phyloP scores from a whole-genome alignment of 2,329 filamentous ascomycete genomes.

The Ophiostoma sp. region DNA sequence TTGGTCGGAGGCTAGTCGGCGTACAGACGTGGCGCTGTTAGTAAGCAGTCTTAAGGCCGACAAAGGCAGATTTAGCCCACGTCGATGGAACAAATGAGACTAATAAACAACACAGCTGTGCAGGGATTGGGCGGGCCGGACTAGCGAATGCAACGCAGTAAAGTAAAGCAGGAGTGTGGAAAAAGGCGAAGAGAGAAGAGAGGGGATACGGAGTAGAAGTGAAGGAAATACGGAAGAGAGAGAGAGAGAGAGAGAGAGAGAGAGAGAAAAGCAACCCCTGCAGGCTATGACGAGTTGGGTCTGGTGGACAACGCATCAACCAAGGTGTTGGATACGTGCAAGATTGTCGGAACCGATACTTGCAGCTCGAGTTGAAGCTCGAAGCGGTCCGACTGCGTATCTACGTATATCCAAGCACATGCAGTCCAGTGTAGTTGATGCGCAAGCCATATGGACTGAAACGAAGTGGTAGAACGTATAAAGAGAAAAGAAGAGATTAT shows the following conservation, averaged over 20 bases:
- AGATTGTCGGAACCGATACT: no score
- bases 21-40: neutral
- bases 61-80: neutral
- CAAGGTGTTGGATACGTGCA: neutral
- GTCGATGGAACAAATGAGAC: neutral
- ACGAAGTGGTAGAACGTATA: no score
- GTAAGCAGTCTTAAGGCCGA: neutral
- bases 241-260: neutral
- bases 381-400: no score
- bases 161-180: neutral
- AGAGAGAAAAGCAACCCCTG: slow-evolving; percentile 11
- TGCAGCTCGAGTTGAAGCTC: no score
- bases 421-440: no score
- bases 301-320: slow-evolving; percentile 9
- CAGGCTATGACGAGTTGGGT: slow-evolving; percentile 22
- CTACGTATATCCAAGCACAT: no score
- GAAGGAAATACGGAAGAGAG: neutral
- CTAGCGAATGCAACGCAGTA: slow-evolving; percentile 7
- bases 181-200: neutral
- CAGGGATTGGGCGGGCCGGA: slow-evolving; percentile 14
- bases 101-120: neutral
- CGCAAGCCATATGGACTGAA: no score
- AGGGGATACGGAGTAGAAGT: neutral
- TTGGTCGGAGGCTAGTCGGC: neutral
- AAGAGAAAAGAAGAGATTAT: neutral